A percentile compares a stretch with the other conserved stretches of the same genome.
Evolutionary conservation across 139 green algal species (phyloP).

Genomic region (Auxenochlorella protothecoides): DNA sequence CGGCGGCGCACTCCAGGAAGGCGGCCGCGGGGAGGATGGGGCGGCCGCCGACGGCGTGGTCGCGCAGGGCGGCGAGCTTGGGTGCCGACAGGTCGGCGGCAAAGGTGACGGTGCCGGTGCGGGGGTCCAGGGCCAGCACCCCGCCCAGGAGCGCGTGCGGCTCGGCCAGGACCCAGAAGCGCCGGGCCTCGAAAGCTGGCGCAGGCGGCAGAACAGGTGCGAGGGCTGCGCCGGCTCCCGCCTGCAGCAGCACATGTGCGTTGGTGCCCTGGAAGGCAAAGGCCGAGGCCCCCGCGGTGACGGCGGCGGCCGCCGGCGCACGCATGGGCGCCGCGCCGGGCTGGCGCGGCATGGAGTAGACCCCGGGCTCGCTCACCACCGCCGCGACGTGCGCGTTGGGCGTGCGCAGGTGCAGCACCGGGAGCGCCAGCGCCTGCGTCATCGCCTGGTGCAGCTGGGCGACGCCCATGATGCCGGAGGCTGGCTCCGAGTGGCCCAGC

Average conservation of each 20-base stretch:
- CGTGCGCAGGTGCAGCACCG: constrained; percentile 8
- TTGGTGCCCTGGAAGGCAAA: constrained; percentile 61
- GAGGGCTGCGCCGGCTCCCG: no score
- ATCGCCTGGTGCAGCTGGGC: constrained; percentile 14
- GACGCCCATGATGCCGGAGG: constrained; percentile 28
- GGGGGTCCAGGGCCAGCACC: no score
- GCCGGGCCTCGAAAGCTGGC: no score
- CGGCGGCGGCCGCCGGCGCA: no score
- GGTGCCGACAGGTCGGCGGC: constrained; percentile 10
- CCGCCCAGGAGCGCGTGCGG: no score
- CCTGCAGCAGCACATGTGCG: constrained; percentile 19
- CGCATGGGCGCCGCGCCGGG: background rate
- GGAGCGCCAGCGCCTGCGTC: no score
- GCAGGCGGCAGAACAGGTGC: no score
- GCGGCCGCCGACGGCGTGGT: constrained; percentile 38
- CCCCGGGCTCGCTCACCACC: background rate
- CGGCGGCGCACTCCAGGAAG: constrained; percentile 49
- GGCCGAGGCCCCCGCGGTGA: constrained; percentile 23
- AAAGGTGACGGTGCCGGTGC: constrained; percentile 10
- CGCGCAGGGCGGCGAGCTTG: constrained; percentile 42
- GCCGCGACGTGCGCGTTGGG: constrained; percentile 8
- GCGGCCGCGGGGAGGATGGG: constrained; percentile 49
- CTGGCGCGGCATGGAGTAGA: background rate
- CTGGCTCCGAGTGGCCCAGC: constrained; percentile 43
- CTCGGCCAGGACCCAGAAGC: no score